These are phyloP conservation scores for Elaeis oleifera DNA, from an alignment of 202 grass and related monocot species.

Conservation along the genomic window DNA sequence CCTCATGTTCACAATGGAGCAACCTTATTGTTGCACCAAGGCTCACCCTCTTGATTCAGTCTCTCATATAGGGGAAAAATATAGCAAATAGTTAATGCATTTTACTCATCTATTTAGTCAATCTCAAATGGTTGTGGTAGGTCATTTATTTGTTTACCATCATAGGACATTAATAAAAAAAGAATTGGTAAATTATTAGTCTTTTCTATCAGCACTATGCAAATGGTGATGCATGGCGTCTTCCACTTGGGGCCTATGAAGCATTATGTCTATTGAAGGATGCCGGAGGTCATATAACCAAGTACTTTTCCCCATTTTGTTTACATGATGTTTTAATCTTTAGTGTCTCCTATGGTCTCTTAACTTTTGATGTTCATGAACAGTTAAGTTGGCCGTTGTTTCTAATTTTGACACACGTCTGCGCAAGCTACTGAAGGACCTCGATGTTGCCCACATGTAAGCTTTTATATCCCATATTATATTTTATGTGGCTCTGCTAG, in stretches of 20 bases:
- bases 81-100: too few relatives aligned
- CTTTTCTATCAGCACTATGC: constrained; percentile 43
- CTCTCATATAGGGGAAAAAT: too few relatives aligned
- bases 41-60: too few relatives aligned
- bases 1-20: too few relatives aligned
- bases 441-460: constrained; percentile 64
- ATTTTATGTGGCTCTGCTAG: too few relatives aligned
- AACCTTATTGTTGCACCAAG: too few relatives aligned
- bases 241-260: constrained; percentile 57
- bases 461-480: constrained; percentile 1
- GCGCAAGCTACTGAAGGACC: constrained; percentile 62
- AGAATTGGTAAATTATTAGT: neutral
- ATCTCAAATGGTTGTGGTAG: too few relatives aligned
- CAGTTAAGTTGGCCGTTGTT: constrained; percentile 92
- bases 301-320: constrained; percentile 28
- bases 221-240: constrained; percentile 68
- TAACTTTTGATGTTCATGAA: constrained; percentile 17
- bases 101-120: too few relatives aligned
- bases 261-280: constrained; percentile 48
- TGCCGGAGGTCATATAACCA: constrained; percentile 55
- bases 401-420: constrained; percentile 84
- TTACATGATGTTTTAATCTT: neutral
- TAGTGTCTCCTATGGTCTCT: neutral
- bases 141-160: too few relatives aligned
- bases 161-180: too few relatives aligned